A percentile compares a stretch with the other conserved stretches of the same genome.
Conservation (phyloP, 768 basidiomycete species). For the Pleurotus tuoliensis region DNA sequence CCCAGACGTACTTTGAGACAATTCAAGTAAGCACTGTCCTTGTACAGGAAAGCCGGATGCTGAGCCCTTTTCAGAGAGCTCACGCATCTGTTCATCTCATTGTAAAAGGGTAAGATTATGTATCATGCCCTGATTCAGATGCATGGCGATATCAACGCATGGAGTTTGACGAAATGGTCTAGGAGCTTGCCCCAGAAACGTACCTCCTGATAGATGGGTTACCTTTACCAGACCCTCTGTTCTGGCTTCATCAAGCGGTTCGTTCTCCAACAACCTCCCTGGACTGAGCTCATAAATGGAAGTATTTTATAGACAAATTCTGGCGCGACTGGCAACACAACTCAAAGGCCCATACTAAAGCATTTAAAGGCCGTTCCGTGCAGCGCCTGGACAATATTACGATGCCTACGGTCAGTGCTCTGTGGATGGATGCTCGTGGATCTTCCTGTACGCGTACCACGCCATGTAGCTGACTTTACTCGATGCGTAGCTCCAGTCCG, state of each 20-base stretch:
- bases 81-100: constrained; percentile 28
- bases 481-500: not conserved
- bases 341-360: not conserved
- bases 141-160: not conserved
- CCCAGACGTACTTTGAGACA: constrained; percentile 24
- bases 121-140: not conserved
- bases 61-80: constrained; percentile 20
- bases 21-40: constrained; percentile 16
- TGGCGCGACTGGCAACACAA: not conserved
- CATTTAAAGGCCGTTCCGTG: not conserved
- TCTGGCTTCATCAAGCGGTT: constrained; percentile 16
- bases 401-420: not conserved
- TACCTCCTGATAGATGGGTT: constrained; percentile 10
- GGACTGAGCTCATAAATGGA: too few species aligned
- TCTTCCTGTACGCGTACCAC: not conserved
- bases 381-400: not conserved
- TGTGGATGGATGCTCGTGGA: not conserved
- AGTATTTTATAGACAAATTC: not conserved
- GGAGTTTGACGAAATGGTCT: not conserved
- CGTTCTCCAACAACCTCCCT: not conserved
- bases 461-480: too few species aligned
- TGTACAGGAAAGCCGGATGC: not conserved
- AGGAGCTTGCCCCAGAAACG: constrained; percentile 22
- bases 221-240: constrained; percentile 19
- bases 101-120: constrained; percentile 22